Conservation (phyloP, 768 basidiomycete species). For the Plicaturopsis crispa region DNA sequence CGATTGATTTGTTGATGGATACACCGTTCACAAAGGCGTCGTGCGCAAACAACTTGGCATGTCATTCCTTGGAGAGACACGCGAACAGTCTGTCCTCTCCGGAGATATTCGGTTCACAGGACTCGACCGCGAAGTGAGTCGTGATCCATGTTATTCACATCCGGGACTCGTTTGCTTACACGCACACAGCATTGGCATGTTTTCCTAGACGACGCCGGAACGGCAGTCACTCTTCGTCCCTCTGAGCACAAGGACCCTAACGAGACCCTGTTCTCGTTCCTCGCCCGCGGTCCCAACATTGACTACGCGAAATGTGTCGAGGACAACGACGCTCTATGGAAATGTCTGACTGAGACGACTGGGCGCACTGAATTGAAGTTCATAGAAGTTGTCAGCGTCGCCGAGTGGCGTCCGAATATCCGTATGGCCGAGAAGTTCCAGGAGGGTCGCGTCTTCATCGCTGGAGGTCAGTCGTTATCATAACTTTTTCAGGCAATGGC, state of each 20-base stretch:
- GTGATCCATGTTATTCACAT: background rate
- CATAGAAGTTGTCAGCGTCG: background rate
- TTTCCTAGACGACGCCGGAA: constrained; percentile 10
- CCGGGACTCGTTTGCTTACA: background rate
- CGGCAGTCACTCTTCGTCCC: background rate
- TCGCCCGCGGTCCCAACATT: background rate
- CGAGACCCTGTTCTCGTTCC: too few relatives aligned
- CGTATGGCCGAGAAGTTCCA: constrained; percentile 37
- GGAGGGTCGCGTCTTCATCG: constrained; percentile 36
- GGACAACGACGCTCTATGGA: background rate
- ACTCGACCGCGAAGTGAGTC: constrained; percentile 16
- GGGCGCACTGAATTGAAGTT: background rate
- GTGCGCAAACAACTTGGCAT: constrained; percentile 34
- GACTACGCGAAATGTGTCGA: background rate
- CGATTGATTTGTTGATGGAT: too few relatives aligned
- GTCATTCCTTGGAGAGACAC: constrained; percentile 32
- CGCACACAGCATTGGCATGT: constrained; percentile 14
- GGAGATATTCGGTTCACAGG: constrained; percentile 29
- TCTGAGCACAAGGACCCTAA: too few relatives aligned
- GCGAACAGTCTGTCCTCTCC: constrained; percentile 26
- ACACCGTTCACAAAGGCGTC: constrained; percentile 16
- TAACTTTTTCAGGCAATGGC: background rate
- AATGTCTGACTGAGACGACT: background rate
- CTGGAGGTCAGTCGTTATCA: constrained; percentile 30
- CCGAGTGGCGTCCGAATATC: constrained; percentile 31